phyloP scores from a whole-genome alignment of 2,329 filamentous ascomycete genomes.

The Furcasterigmium furcatum region DNA sequence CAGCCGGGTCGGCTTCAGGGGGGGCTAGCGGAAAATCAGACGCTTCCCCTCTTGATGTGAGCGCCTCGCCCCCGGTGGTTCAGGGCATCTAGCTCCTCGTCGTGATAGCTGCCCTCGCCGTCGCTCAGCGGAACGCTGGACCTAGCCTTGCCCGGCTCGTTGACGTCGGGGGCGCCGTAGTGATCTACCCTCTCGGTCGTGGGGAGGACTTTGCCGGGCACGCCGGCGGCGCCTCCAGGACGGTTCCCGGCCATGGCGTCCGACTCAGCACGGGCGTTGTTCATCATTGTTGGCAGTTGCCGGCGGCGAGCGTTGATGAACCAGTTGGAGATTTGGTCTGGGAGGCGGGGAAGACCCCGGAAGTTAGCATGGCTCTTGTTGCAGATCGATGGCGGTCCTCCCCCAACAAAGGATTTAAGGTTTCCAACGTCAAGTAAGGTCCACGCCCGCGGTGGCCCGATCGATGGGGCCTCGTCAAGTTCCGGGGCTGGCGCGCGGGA shows the following conservation, averaged over 20 bases:
- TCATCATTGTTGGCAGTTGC: conserved; percentile 58
- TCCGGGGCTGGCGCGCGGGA: too few species aligned
- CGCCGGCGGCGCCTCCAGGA: conserved; percentile 17
- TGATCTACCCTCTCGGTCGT: conserved; percentile 35
- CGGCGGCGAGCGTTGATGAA: conserved; percentile 75
- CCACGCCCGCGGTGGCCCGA: too few species aligned
- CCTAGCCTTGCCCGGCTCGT: conserved; percentile 27
- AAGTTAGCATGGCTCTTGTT: background rate
- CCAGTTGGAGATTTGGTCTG: conserved; percentile 75
- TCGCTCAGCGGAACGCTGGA: conserved; percentile 40
- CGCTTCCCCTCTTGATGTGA: conserved; percentile 43
- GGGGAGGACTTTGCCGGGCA: conserved; percentile 32
- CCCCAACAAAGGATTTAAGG: conserved; percentile 6
- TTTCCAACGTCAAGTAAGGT: conserved; percentile 7
- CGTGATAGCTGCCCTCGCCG: conserved; percentile 39
- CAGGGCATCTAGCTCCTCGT: conserved; percentile 35
- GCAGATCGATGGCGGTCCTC: background rate
- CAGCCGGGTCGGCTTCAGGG: too few species aligned
- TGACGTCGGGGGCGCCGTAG: conserved; percentile 3
- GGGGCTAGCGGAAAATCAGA: conserved; percentile 22
- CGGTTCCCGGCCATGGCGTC: conserved; percentile 33
- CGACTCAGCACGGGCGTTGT: conserved; percentile 49
- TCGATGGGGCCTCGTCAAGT: too few species aligned
- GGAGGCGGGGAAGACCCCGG: background rate
- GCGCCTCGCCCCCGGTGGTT: conserved; percentile 25